Conservation (phyloP, 352 stramenopile genomes). For the Pilasporangium apinafurcum region DNA sequence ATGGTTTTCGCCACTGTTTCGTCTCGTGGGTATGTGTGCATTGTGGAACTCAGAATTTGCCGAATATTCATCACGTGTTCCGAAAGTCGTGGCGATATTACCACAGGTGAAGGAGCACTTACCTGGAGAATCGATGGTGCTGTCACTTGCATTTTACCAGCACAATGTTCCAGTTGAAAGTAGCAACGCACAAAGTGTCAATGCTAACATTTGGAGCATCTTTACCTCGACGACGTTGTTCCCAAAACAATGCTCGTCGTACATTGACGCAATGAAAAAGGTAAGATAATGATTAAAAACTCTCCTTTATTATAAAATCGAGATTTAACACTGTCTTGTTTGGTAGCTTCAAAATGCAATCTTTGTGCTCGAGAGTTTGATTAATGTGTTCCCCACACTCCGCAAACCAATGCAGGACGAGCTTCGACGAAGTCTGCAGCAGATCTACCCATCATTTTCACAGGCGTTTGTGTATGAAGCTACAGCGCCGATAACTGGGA, state of each 20-base stretch:
- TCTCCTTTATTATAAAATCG: background rate
- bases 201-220: conserved; percentile 14
- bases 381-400: conserved; percentile 13
- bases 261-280: conserved; percentile 32
- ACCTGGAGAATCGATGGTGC: conserved; percentile 26
- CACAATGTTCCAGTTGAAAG: conserved; percentile 14
- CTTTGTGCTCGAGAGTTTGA: conserved; percentile 27
- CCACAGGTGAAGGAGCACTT: conserved; percentile 11
- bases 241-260: conserved; percentile 16
- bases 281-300: conserved; percentile 1
- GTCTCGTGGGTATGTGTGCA: conserved; percentile 37
- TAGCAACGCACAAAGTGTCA: background rate
- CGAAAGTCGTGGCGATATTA: conserved; percentile 26
- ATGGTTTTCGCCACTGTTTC: conserved; percentile 40
- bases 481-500: background rate
- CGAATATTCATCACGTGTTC: conserved; percentile 28
- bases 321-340: background rate
- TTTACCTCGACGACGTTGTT: conserved; percentile 22
- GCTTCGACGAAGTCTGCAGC: conserved; percentile 20
- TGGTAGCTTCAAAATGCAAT: conserved; percentile 25
- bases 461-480: conserved; percentile 22
- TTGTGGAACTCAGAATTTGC: conserved; percentile 44
- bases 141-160: conserved; percentile 32
- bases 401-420: conserved; percentile 11
- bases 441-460: conserved; percentile 20